Base-by-base conservation (phyloP, 2,329 filamentous ascomycete genomes). In the Neonectria faginata region DNA sequence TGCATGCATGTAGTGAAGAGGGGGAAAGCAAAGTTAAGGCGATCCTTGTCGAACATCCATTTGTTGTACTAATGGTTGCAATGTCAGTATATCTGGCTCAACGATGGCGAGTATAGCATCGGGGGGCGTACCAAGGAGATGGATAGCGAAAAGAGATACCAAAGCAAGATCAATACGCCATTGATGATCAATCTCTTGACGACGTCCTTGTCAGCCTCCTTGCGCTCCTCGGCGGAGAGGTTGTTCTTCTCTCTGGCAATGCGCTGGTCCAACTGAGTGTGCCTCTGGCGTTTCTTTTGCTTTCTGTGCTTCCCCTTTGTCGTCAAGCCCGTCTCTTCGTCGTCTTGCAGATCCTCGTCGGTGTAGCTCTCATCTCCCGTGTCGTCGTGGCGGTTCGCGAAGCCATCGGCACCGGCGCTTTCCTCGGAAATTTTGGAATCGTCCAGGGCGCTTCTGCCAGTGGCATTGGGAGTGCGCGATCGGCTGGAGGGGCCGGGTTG, bases 1-100 rank as follows among this genome's bases (percentile, higher is more conserved):
- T 99, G 96, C 78, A 96, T 84, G 68, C 93, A 92, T 3, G 96
- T 99, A 11, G 94, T 97, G 80, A 98, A 98, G 54, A 99, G 86
- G 42, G 96, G 96, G 75, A 96, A 98, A 56, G 92, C 90, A 78
- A 99, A 99, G 79, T 97, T 91, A 71, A 97, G 88, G 70, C 91
- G 89, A 70, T 91, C 87, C 66, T 91, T 87, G 74, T 92, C 92
- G 81, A 99, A 98, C 95, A 99, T 98, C 96, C 96, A 98, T 83
- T 97, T 98, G 86, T 99, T 99, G 85, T 98, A 99, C 91, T 96
- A 69, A 69, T 29, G 14, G 16, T 55, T 12, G 16, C 20, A 9
- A 52, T 48, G 73, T 75, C 58, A 77, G 72, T 50, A 68, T 36
- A 36, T 20, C 22, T 25, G 25, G 25, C 27, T 27, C 16, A n/a